A percentile compares a stretch with the other conserved stretches of the same genome.
These are phyloP conservation scores for Pyrenophora tritici-repentis DNA, from an alignment of 2,329 filamentous ascomycete species.

Conservation along the genomic window DNA sequence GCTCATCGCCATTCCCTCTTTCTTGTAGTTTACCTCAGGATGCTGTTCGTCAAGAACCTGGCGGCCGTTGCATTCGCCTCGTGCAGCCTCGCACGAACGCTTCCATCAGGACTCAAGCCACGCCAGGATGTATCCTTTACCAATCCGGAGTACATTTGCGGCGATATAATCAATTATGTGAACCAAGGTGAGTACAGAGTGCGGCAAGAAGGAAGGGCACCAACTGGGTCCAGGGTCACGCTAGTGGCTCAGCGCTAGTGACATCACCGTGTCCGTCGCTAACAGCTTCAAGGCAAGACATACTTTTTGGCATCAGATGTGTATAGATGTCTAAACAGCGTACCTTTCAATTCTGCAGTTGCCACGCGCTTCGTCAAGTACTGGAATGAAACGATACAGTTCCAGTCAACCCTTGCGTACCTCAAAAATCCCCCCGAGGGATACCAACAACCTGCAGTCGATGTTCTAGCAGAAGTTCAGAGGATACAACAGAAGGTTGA, in stretches of 20 bases:
- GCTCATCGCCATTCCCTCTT: too few relatives aligned
- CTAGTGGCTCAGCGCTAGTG: too few relatives aligned
- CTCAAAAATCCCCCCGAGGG: conserved; percentile 48
- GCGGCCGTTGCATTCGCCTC: background rate
- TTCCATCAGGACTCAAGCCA: background rate
- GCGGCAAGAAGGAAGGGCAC: too few relatives aligned
- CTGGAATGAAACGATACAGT: conserved; percentile 52
- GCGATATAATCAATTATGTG: background rate
- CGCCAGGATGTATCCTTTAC: background rate
- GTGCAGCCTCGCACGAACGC: background rate
- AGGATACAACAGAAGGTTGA: conserved; percentile 33
- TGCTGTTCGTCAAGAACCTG: too few relatives aligned
- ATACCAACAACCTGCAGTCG: conserved; percentile 50
- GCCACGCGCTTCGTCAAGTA: conserved; percentile 53
- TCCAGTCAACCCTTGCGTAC: conserved; percentile 52
- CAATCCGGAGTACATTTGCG: background rate
- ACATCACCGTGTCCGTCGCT: too few relatives aligned
- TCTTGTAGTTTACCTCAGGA: too few relatives aligned
- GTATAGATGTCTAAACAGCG: conserved; percentile 48
- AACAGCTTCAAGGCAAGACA: background rate
- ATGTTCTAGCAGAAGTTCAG: conserved; percentile 38
- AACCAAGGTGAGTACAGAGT: background rate
- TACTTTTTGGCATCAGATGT: conserved; percentile 10
- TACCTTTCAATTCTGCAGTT: conserved; percentile 54
- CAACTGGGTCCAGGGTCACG: too few relatives aligned